Conservation (phyloP, 1,284 basidiomycete genomes). For the Ustilago hordei region DNA sequence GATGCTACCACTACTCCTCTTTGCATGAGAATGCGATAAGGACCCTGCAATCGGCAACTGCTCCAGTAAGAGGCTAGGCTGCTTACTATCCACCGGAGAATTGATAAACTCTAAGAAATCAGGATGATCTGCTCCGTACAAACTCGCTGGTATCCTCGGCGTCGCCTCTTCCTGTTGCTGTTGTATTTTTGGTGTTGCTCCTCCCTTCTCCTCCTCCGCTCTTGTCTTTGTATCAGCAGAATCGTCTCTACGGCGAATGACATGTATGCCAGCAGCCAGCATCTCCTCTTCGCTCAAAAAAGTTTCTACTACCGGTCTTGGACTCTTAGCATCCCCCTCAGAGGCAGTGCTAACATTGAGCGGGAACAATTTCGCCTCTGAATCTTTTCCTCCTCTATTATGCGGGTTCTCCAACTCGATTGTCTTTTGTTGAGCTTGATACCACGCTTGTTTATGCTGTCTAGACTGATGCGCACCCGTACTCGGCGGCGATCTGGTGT, state of each 20-base stretch:
- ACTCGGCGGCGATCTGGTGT: slow-evolving; percentile 1
- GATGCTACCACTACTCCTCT: slow-evolving; percentile 36
- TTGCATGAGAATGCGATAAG: slow-evolving; percentile 23
- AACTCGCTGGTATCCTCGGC: slow-evolving; percentile 25
- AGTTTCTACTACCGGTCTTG: slow-evolving; percentile 26
- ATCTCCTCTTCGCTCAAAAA: slow-evolving; percentile 48
- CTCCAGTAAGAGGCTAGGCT: slow-evolving; percentile 23
- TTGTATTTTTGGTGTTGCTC: slow-evolving; percentile 12
- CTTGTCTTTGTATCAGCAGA: background rate
- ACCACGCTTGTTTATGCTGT: slow-evolving; percentile 53
- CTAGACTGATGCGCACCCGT: slow-evolving; percentile 15
- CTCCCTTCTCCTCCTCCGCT: background rate
- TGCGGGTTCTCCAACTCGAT: slow-evolving; percentile 36
- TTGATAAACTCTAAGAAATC: slow-evolving; percentile 51
- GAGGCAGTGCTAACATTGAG: slow-evolving; percentile 27
- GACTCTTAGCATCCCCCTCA: slow-evolving; percentile 15
- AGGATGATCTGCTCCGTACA: slow-evolving; percentile 43
- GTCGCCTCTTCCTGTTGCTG: background rate
- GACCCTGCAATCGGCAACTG: slow-evolving; percentile 18
- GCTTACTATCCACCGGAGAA: slow-evolving; percentile 30
- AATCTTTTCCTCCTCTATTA: slow-evolving; percentile 15
- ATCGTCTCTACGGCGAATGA: slow-evolving; percentile 39
- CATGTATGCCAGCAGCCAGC: slow-evolving; percentile 47
- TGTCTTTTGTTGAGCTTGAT: slow-evolving; percentile 53
- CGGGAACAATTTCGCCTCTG: slow-evolving; percentile 30